phyloP scores from a whole-genome alignment of 169 alveolate genomes.

The Plasmodium coatneyi region DNA sequence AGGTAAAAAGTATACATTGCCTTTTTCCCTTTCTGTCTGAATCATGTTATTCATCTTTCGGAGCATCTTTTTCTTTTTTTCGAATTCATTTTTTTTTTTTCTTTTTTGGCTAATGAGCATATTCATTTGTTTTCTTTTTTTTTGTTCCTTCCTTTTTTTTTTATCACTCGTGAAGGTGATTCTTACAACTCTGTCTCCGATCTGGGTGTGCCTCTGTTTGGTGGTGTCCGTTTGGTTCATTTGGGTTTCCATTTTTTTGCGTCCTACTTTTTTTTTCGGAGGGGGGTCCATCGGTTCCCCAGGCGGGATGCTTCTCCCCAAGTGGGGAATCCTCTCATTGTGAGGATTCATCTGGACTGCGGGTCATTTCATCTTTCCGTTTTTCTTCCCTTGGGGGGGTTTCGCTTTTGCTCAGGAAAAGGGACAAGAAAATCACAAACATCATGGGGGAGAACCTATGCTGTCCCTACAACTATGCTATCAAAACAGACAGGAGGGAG shows the following conservation, averaged over 20 bases:
- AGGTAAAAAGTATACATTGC: constrained; percentile 50
- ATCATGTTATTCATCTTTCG: constrained; percentile 15
- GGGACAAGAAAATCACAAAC: not conserved
- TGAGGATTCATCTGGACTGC: not conserved
- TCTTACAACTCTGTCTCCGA: constrained; percentile 56
- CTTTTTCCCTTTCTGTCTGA: constrained; percentile 43
- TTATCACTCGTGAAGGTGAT: constrained; percentile 61
- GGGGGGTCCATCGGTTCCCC: not conserved
- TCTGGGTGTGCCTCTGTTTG: not conserved
- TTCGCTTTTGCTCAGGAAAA: not conserved
- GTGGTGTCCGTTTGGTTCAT: not conserved
- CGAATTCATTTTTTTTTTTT: constrained; percentile 54
- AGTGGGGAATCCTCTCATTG: not conserved
- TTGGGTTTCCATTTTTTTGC: not conserved
- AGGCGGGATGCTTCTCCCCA: not conserved
- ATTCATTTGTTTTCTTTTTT: constrained; percentile 13
- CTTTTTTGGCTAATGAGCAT: constrained; percentile 38
- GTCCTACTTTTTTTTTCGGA: not conserved
- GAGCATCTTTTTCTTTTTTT: constrained; percentile 40
- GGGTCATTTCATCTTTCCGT: not conserved
- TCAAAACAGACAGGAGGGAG: not conserved
- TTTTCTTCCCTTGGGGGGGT: not conserved
- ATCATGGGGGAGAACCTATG: not conserved
- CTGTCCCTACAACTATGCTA: not conserved
- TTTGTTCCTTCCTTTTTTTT: constrained; percentile 15